phyloP scores from a whole-genome alignment of 2,329 filamentous ascomycete species.

The Xylaria sp. region DNA sequence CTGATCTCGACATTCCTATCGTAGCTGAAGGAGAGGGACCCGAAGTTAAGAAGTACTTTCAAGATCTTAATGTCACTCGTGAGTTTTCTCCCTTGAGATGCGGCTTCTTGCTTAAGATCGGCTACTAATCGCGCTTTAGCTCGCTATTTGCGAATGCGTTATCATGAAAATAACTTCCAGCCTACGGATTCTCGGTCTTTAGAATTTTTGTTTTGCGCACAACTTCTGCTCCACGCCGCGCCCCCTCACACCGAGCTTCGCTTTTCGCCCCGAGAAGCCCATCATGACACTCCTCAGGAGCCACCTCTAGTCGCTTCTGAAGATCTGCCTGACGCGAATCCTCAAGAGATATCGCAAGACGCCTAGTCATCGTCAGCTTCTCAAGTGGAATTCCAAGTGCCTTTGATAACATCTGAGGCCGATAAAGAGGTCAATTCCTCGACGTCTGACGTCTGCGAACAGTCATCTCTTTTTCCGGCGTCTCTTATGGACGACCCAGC shows the following conservation, averaged over 20 bases:
- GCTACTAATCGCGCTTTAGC: constrained; percentile 45
- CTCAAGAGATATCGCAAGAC: constrained; percentile 33
- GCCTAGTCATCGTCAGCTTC: constrained; percentile 38
- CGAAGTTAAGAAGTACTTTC: constrained; percentile 63
- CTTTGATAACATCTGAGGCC: neutral
- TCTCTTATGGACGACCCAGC: neutral
- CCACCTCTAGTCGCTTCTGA: constrained; percentile 14
- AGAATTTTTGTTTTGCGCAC: constrained; percentile 59
- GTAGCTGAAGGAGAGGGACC: constrained; percentile 60
- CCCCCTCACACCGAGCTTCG: constrained; percentile 23
- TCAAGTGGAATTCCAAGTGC: constrained; percentile 18
- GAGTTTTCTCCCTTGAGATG: constrained; percentile 49
- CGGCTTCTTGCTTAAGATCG: constrained; percentile 5
- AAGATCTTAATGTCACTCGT: constrained; percentile 68
- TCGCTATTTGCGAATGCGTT: constrained; percentile 57
- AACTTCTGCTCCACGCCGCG: constrained; percentile 52
- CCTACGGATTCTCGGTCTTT: constrained; percentile 60
- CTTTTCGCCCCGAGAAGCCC: constrained; percentile 10
- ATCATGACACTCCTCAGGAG: constrained; percentile 18
- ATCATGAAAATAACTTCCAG: constrained; percentile 64
- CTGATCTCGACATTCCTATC: constrained; percentile 61
- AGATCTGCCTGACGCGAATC: constrained; percentile 22
- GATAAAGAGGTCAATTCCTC: neutral
- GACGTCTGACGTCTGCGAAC: neutral
- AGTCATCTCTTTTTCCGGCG: neutral